Conservation (phyloP, 2,329 filamentous ascomycete species). For the Cladobotryum mycophilum region DNA sequence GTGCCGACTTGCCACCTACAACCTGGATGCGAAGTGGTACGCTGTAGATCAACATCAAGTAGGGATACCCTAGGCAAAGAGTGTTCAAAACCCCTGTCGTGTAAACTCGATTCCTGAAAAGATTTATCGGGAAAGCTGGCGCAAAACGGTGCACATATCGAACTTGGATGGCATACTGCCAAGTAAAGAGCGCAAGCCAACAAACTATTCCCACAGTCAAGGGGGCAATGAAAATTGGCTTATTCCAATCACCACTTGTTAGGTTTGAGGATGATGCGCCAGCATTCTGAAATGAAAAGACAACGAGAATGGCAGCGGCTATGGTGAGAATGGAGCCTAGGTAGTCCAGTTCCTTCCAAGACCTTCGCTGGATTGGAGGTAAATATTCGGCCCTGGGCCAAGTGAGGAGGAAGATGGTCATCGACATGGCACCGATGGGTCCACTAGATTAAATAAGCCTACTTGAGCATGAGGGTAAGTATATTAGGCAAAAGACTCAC, state of each 20-base stretch:
- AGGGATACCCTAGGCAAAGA: not conserved
- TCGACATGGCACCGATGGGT: no score
- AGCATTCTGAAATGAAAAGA: not conserved
- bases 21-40: not conserved
- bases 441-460: no score
- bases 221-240: slow-evolving; percentile 14
- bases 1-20: not conserved
- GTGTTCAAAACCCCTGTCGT: not conserved
- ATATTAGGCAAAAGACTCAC: no score
- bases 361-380: not conserved
- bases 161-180: not conserved
- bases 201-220: slow-evolving; percentile 5
- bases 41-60: not conserved
- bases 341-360: not conserved
- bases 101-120: not conserved
- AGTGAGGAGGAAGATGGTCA: no score
- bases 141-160: not conserved
- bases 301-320: not conserved
- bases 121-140: not conserved
- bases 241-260: slow-evolving; percentile 13
- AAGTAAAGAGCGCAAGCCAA: slow-evolving; percentile 7
- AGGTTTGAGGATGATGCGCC: not conserved
- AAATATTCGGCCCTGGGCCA: not conserved
- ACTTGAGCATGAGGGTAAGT: no score
- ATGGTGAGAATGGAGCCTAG: not conserved